Percentiles rank a stretch among this genome's conserved stretches.
phyloP scores from a whole-genome alignment of 2,329 filamentous ascomycete species.

The Ceratocystis variospora region DNA sequence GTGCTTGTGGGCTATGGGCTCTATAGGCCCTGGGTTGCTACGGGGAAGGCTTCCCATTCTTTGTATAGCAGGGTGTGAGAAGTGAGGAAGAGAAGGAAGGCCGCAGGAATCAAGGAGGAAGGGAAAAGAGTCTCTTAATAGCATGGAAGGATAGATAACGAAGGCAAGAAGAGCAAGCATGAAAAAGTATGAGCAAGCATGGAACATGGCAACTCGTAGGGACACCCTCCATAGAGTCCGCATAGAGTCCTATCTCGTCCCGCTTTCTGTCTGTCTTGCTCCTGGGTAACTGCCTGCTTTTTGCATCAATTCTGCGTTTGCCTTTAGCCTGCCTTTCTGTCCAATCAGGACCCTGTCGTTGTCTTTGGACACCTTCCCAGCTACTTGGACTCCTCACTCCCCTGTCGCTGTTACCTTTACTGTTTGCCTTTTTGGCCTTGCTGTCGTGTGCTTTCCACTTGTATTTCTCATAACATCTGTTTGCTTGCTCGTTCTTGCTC shows the following conservation, averaged over 20 bases:
- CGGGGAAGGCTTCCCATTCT: not conserved
- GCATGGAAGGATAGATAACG: not conserved
- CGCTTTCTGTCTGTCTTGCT: not conserved
- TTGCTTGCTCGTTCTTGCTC: not conserved
- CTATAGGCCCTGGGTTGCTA: not conserved
- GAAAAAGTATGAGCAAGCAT: not conserved
- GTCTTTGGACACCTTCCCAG: not conserved
- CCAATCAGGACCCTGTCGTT: not conserved
- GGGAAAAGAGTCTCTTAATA: constrained; percentile 7
- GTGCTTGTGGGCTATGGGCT: not conserved
- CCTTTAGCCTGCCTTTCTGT: not conserved
- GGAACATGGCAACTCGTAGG: not conserved
- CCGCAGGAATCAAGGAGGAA: not conserved
- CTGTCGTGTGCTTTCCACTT: not conserved
- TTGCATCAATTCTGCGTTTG: not conserved
- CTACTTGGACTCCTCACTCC: not conserved
- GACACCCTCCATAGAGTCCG: not conserved
- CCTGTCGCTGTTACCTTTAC: not conserved
- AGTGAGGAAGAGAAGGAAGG: not conserved
- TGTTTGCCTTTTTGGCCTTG: not conserved
- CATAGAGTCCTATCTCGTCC: not conserved
- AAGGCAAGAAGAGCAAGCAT: not conserved
- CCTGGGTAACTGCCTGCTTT: not conserved
- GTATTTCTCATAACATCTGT: not conserved
- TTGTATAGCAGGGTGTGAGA: not conserved